phyloP scores from a whole-genome alignment of 2,329 filamentous ascomycete species.

The Phoma herbarum region DNA sequence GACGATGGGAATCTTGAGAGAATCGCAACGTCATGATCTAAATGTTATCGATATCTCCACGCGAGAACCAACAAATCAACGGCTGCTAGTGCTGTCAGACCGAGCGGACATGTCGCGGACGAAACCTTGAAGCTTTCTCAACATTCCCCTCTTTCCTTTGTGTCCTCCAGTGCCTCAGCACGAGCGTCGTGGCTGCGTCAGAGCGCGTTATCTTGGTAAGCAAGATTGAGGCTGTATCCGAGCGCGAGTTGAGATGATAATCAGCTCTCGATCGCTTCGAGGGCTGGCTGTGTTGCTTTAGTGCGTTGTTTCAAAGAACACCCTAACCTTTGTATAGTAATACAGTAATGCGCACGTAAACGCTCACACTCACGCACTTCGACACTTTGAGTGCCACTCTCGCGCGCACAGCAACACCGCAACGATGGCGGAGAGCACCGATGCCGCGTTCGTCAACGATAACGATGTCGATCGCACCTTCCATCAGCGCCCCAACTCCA shows the following conservation, averaged over 20 bases:
- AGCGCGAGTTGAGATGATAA: constrained; percentile 22
- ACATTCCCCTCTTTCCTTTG: neutral
- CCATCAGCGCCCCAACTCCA: constrained; percentile 23
- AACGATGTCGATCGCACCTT: constrained; percentile 41
- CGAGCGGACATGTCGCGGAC: constrained; percentile 33
- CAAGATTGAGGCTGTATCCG: constrained; percentile 21
- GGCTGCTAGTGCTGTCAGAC: constrained; percentile 8
- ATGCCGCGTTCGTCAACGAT: constrained; percentile 43
- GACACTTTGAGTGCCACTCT: neutral
- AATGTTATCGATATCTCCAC: constrained; percentile 10
- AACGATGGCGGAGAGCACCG: constrained; percentile 37
- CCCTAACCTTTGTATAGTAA: neutral
- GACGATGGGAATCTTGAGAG: constrained; percentile 4
- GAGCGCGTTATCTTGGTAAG: constrained; percentile 33
- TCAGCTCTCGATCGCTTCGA: neutral
- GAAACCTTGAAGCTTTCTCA: constrained; percentile 1
- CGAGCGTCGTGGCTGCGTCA: constrained; percentile 2
- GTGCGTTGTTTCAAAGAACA: constrained; percentile 2
- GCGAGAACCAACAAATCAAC: constrained; percentile 9
- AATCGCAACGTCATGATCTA: constrained; percentile 19
- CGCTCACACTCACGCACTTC: constrained; percentile 18
- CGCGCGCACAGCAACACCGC: neutral
- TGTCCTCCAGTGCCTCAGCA: neutral
- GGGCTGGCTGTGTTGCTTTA: neutral
- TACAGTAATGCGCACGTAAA: constrained; percentile 30